These are phyloP conservation scores for Macrotyloma uniflorum DNA, from an alignment of 306 rosid species.

Conservation along the genomic window DNA sequence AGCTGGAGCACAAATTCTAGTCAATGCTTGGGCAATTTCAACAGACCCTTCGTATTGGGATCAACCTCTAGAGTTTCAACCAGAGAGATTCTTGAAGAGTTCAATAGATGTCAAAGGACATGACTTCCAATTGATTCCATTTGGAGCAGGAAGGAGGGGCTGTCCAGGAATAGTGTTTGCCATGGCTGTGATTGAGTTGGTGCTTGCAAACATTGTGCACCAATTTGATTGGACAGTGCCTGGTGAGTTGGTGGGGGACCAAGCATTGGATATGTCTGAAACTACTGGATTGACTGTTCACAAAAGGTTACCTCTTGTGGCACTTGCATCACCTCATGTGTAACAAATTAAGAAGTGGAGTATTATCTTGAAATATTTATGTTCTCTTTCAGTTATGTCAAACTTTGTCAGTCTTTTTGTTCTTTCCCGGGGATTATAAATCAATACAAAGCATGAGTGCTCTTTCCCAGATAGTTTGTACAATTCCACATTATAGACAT, in stretches of 20 bases:
- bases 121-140: slow-evolving; percentile 31
- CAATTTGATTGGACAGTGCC: slow-evolving; percentile 33
- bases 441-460: too few species aligned
- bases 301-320: slow-evolving; percentile 15
- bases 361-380: too few species aligned
- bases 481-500: too few species aligned
- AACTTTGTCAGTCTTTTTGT: too few species aligned
- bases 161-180: background rate
- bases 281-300: background rate
- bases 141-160: slow-evolving; percentile 1
- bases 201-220: slow-evolving; percentile 25
- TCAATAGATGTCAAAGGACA: slow-evolving; percentile 23
- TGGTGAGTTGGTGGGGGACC: background rate
- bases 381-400: too few species aligned
- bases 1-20: slow-evolving; percentile 4
- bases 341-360: background rate
- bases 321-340: background rate
- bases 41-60: background rate
- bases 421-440: too few species aligned
- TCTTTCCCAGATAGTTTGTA: too few species aligned
- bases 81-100: slow-evolving; percentile 31
- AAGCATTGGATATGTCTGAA: slow-evolving; percentile 2
- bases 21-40: slow-evolving; percentile 30
- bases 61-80: slow-evolving; percentile 20
- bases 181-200: background rate